A percentile compares a stretch with the other conserved stretches of the same genome.
Evolutionary conservation across 345 rosid species (phyloP).

Genomic region (Schrenkiella parvula): DNA sequence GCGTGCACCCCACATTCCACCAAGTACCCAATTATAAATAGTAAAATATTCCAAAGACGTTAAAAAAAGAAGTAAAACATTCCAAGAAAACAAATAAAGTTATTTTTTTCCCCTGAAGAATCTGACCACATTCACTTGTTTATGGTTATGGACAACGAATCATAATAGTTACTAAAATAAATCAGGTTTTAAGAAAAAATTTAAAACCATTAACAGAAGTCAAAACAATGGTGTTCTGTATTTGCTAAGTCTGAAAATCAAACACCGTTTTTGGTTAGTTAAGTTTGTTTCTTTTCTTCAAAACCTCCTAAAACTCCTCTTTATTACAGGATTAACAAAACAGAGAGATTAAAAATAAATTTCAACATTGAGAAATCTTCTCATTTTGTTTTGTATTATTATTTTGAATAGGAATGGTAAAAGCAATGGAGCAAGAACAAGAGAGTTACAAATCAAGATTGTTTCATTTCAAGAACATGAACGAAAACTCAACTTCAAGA

Average conservation of each 20-base stretch:
- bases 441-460: conserved; percentile 58
- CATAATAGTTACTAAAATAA: conserved; percentile 23
- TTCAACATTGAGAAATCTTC: neutral
- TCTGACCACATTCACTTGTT: conserved; percentile 23
- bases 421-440: conserved; percentile 61
- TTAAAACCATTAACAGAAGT: conserved; percentile 30
- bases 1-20: conserved; percentile 32
- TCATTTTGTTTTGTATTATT: neutral
- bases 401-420: conserved; percentile 33
- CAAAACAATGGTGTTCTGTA: conserved; percentile 32
- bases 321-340: conserved; percentile 27
- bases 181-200: neutral
- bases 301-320: conserved; percentile 28
- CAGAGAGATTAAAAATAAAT: conserved; percentile 1
- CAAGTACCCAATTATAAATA: conserved; percentile 25
- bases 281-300: conserved; percentile 16
- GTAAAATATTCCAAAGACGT: conserved; percentile 28
- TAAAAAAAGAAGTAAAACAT: conserved; percentile 33
- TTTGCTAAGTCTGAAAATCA: conserved; percentile 28
- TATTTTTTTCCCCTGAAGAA: neutral
- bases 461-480: conserved; percentile 49
- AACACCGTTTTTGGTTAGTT: conserved; percentile 21
- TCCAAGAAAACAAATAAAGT: neutral
- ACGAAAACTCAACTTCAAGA: conserved; percentile 36
- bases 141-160: conserved; percentile 33